Conservation (phyloP, 1,284 basidiomycete species). For the Caloboletus firmus region DNA sequence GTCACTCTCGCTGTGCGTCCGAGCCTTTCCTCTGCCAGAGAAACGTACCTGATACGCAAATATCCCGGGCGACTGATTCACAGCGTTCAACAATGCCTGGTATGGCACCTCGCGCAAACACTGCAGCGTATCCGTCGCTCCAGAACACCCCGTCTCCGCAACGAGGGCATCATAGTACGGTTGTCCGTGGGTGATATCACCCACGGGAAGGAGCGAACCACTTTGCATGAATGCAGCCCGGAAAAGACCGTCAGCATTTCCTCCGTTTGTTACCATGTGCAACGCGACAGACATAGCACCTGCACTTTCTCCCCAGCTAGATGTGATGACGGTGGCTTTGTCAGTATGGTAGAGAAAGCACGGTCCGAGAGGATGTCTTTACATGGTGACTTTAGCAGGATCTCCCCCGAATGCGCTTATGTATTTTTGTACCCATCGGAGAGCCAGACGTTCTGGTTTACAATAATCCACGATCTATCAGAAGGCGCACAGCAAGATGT, state of each 20-base stretch:
- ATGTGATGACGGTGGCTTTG: no score
- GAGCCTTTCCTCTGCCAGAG: background rate
- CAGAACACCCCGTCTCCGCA: slow-evolving; percentile 20
- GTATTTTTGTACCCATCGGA: slow-evolving; percentile 50
- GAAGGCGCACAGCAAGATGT: background rate
- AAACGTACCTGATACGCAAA: slow-evolving; percentile 46
- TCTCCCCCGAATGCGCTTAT: slow-evolving; percentile 53
- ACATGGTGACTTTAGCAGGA: slow-evolving; percentile 35
- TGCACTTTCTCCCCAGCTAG: slow-evolving; percentile 32
- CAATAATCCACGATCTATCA: background rate
- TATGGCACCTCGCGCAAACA: slow-evolving; percentile 35
- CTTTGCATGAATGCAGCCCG: slow-evolving; percentile 39
- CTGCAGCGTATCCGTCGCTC: slow-evolving; percentile 27
- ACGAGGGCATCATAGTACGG: slow-evolving; percentile 28
- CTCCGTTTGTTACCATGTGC: slow-evolving; percentile 31
- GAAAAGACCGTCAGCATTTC: slow-evolving; percentile 32
- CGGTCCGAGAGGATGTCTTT: no score
- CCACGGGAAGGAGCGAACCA: slow-evolving; percentile 22
- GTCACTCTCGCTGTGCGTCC: no score
- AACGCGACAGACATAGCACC: slow-evolving; percentile 35
- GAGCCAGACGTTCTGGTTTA: slow-evolving; percentile 38
- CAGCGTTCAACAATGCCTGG: slow-evolving; percentile 20
- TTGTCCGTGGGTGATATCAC: slow-evolving; percentile 28
- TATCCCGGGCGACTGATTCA: slow-evolving; percentile 27
- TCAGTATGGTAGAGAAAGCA: no score